Conservation (phyloP, 768 basidiomycete genomes). For the Neoboletus magnificus region DNA sequence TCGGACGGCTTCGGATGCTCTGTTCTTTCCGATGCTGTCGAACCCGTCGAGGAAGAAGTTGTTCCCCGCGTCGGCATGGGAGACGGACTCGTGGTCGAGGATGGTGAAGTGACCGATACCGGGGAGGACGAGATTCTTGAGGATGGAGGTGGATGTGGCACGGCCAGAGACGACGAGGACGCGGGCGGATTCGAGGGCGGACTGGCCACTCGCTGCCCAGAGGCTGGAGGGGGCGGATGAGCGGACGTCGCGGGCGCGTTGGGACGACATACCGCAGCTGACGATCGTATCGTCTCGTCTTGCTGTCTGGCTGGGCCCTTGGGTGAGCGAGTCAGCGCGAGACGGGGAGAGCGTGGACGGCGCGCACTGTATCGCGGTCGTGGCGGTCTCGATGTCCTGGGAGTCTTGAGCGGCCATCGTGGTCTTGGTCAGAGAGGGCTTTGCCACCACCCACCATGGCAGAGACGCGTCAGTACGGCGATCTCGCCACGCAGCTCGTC, state of each 20-base stretch:
- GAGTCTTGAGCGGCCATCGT: slow-evolving; percentile 37
- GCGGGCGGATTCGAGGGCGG: slow-evolving; percentile 79
- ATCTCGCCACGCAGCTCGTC: slow-evolving; percentile 85
- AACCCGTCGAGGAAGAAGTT: slow-evolving; percentile 90
- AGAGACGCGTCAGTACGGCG: slow-evolving; percentile 69
- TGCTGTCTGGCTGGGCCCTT: slow-evolving; percentile 74
- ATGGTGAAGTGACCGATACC: slow-evolving; percentile 96
- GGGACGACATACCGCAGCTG: slow-evolving; percentile 70
- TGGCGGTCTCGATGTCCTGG: slow-evolving; percentile 47
- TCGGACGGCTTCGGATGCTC: slow-evolving; percentile 76
- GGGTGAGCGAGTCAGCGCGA: slow-evolving; percentile 5
- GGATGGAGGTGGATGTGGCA: slow-evolving; percentile 81
- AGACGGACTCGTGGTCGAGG: slow-evolving; percentile 61
- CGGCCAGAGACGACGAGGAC: slow-evolving; percentile 78
- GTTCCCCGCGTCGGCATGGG: slow-evolving; percentile 81
- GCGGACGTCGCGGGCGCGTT: background rate
- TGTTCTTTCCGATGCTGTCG: slow-evolving; percentile 73
- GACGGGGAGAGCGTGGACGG: background rate
- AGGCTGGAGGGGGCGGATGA: slow-evolving; percentile 44
- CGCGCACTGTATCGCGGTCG: slow-evolving; percentile 39
- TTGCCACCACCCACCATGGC: slow-evolving; percentile 28
- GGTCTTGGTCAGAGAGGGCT: slow-evolving; percentile 8
- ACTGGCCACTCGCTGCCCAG: slow-evolving; percentile 92
- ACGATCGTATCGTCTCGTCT: slow-evolving; percentile 90
- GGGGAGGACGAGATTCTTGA: slow-evolving; percentile 97